Percentiles rank a stretch among this genome's conserved stretches.
These are phyloP conservation scores for Cytospora piceicola DNA, from an alignment of 2,329 filamentous ascomycete species.

Conservation along the genomic window DNA sequence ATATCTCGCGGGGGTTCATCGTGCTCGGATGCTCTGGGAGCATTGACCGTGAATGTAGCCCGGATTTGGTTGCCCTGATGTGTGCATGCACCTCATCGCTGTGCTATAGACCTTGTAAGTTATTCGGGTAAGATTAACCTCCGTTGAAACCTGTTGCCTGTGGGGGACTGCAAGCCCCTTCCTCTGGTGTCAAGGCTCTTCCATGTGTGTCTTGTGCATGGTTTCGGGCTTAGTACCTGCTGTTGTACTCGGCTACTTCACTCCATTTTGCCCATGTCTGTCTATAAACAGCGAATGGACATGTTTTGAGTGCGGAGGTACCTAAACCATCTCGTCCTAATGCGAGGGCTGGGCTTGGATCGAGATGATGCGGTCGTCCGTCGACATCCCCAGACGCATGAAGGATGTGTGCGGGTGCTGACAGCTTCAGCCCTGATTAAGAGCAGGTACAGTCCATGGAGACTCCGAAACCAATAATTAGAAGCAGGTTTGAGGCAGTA, in stretches of 20 bases:
- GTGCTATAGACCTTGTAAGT: not conserved
- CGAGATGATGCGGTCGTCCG: slow-evolving; percentile 17
- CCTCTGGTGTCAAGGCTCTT: not conserved
- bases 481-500: not conserved
- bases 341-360: not conserved
- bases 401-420: not conserved
- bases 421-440: not conserved
- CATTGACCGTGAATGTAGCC: not conserved
- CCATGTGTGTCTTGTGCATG: not conserved
- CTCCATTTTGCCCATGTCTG: not conserved
- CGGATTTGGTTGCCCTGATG: not conserved
- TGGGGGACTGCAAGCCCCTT: not conserved
- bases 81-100: not conserved
- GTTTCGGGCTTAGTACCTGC: not conserved
- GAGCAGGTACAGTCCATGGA: not conserved
- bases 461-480: not conserved
- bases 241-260: not conserved
- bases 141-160: not conserved
- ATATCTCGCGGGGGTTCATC: not conserved
- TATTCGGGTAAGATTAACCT: not conserved
- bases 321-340: not conserved
- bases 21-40: not conserved
- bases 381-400: slow-evolving; percentile 7
- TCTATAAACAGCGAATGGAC: not conserved
- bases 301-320: not conserved